A percentile compares a stretch with the other conserved stretches of the same genome.
Evolutionary conservation across 106 monocot species (phyloP).

Genomic region (Allium cepa): DNA sequence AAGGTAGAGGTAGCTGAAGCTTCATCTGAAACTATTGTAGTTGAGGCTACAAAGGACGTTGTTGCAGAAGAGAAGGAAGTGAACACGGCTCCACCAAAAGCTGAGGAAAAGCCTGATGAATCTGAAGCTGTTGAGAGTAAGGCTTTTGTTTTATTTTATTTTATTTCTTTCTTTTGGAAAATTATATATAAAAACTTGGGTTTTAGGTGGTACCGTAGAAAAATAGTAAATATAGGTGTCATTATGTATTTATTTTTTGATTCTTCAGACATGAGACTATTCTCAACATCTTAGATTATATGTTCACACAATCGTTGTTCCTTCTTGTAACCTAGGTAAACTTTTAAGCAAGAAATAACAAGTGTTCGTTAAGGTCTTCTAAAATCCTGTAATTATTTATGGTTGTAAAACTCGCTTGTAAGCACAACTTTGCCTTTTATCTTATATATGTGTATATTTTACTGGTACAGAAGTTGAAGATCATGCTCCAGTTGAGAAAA

Average conservation of each 20-base stretch:
- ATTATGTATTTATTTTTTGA: neutral
- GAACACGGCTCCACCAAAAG: constrained; percentile 19
- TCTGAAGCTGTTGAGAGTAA: constrained; percentile 40
- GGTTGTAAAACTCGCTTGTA: no score
- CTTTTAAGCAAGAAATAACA: no score
- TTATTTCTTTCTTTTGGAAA: neutral
- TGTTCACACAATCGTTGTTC: neutral
- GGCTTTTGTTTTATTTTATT: neutral
- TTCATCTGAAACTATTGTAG: constrained; percentile 6
- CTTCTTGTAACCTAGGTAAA: no score
- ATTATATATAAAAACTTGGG: no score
- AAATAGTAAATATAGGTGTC: neutral
- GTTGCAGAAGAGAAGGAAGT: constrained; percentile 37
- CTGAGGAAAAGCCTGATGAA: constrained; percentile 34
- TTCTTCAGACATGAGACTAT: no score
- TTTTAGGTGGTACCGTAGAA: neutral
- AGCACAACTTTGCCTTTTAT: no score
- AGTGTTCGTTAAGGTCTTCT: no score
- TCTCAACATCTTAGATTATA: no score
- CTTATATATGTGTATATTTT: neutral
- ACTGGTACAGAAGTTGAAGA: constrained; percentile 31
- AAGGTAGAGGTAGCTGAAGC: constrained; percentile 15
- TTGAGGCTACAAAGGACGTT: constrained; percentile 19
- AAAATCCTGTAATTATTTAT: no score
- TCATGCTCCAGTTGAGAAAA: constrained; percentile 15